Evolutionary conservation across 2,329 filamentous ascomycete genomes (phyloP), one percentile per base, ranked within the genome.

Genomic region (Colletotrichum gloeosporioides): DNA sequence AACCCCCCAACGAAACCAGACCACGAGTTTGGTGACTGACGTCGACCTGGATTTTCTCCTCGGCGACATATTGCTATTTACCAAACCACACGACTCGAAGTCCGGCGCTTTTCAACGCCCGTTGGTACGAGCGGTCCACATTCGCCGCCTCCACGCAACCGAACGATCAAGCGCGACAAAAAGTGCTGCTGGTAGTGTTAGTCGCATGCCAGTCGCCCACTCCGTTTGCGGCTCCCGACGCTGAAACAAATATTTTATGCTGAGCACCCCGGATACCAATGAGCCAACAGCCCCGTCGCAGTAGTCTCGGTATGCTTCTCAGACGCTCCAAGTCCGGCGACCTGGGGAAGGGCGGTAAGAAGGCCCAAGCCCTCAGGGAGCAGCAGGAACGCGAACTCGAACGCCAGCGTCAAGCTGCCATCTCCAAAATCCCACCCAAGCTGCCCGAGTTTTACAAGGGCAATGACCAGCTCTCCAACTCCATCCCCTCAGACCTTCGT

Each of bases 311-410:
- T 81, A 90, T 90, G 85, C 90, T 95, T 82, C 89, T 94, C 78
- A 90, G 92, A 84, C 91, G 93, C 80, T 90, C 90, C 82, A 94
- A 94, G 83, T 94, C 92, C 74, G 90, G 90, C 76, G 92, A 95
- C 78, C 83, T 94, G 74, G 89, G 89, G 79, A 91, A 91, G 80
- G 88, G 87, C 78, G 88, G 87, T 84, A 92, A 89, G 84, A 93
- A 92, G 87, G 88, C 87, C 81, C 89, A 92, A 84, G 87, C 90
- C 78, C 80, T 85, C 79, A 86, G 85, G 79, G 88, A 89, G 79
- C 87, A 87, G 78, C 73, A 76, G 44, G 73, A 76, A 73, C 73
- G 73, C 63, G 88, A 90, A 81, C 83, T 88, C 73, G 87, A 89
- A 81, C 87, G 88, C 78, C 88, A 89, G 82, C 88, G 87, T 79